Percentiles rank a stretch among this genome's conserved stretches.
phyloP scores from a whole-genome alignment of 192 early-diverging fungal species.

The Coemansia aciculifera region DNA sequence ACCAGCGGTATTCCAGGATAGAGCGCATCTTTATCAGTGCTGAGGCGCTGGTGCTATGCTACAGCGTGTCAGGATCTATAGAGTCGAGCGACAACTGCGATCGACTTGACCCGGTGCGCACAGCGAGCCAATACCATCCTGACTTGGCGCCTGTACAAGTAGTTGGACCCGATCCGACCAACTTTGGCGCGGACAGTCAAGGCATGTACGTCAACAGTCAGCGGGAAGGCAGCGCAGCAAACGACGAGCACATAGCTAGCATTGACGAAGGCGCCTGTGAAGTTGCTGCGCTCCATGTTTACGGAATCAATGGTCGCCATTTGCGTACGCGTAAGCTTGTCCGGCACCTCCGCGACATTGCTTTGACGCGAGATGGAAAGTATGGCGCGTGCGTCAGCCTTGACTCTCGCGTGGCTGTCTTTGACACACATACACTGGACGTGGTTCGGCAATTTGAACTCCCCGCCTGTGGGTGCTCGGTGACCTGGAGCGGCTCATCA shows the following conservation, averaged over 20 bases:
- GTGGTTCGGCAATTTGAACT: slow-evolving; percentile 51
- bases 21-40: slow-evolving; percentile 41
- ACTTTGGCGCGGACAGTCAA: not conserved
- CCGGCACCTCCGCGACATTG: slow-evolving; percentile 41
- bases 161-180: not conserved
- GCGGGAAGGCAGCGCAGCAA: not conserved
- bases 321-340: slow-evolving; percentile 47
- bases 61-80: slow-evolving; percentile 37
- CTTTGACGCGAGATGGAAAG: slow-evolving; percentile 36
- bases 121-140: not conserved
- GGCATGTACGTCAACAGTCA: slow-evolving; percentile 2
- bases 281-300: slow-evolving; percentile 40
- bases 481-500: slow-evolving; percentile 37
- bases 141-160: not conserved
- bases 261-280: slow-evolving; percentile 25
- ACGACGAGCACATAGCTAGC: not conserved
- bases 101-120: slow-evolving; percentile 28
- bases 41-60: slow-evolving; percentile 36
- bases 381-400: slow-evolving; percentile 42
- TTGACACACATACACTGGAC: slow-evolving; percentile 30
- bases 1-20: slow-evolving; percentile 22
- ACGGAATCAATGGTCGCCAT: slow-evolving; percentile 39
- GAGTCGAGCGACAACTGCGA: slow-evolving; percentile 16
- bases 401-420: slow-evolving; percentile 45
- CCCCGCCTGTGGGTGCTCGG: slow-evolving; percentile 39